Percentiles rank a stretch among this genome's conserved stretches.
phyloP scores from a whole-genome alignment of 176 grass and related monocot species.

The Raddia distichophylla region DNA sequence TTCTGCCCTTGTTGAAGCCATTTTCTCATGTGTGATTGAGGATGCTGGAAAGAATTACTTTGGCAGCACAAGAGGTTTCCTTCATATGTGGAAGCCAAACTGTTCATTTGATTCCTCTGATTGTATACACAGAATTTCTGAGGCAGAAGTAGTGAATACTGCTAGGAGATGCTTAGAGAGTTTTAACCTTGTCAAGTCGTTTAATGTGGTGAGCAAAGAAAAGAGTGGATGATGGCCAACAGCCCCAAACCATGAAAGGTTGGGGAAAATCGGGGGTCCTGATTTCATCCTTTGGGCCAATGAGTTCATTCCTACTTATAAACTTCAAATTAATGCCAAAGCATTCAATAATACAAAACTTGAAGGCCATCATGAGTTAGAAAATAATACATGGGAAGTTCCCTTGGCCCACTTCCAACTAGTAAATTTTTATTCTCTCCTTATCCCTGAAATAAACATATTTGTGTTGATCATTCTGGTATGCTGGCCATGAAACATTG shows the following conservation, averaged over 20 bases:
- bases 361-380: constrained; percentile 64
- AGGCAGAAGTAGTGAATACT: no score
- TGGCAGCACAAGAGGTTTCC: no score
- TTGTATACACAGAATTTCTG: no score
- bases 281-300: constrained; percentile 62
- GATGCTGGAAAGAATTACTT: no score
- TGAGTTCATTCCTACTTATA: constrained; percentile 74
- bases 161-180: constrained; percentile 54
- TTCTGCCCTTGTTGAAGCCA: no score
- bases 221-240: constrained; percentile 71
- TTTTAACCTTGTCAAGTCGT: constrained; percentile 40
- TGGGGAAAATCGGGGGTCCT: constrained; percentile 53
- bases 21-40: no score
- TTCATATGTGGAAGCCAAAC: no score
- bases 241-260: constrained; percentile 53
- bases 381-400: constrained; percentile 76
- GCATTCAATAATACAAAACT: constrained; percentile 59
- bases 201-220: constrained; percentile 9
- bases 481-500: no score
- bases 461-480: neutral
- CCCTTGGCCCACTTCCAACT: constrained; percentile 85
- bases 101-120: no score
- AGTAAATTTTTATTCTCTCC: constrained; percentile 57
- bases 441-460: constrained; percentile 19
- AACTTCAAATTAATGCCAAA: constrained; percentile 63